These are phyloP conservation scores for carrot (Daucus carota) DNA, from an alignment of 129 eudicot genomes.

Conservation along the genomic window DNA sequence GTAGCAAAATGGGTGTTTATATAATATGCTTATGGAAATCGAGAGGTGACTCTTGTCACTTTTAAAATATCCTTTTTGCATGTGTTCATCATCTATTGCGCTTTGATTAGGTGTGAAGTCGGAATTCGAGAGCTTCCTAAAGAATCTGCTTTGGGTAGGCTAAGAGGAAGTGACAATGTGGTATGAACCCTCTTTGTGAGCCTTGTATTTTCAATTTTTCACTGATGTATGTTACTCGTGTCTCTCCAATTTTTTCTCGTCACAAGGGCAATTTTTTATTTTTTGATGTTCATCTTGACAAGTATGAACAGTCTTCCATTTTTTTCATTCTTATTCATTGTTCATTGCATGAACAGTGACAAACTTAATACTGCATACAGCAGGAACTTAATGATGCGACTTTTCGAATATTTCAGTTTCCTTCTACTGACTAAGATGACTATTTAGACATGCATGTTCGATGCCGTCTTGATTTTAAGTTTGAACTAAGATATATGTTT, in stretches of 20 bases:
- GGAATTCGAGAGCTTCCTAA: constrained; percentile 73
- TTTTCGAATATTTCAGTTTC: neutral
- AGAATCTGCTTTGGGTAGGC: constrained; percentile 72
- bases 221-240: neutral
- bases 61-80: neutral
- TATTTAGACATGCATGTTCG: neutral
- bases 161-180: constrained; percentile 95
- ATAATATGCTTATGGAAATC: neutral
- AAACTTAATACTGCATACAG: neutral
- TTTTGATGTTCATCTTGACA: neutral
- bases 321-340: neutral
- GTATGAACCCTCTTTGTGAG: constrained; percentile 26
- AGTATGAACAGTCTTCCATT: neutral
- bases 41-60: neutral
- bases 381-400: neutral
- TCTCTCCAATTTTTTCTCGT: neutral
- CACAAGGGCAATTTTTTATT: neutral
- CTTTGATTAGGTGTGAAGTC: constrained; percentile 54
- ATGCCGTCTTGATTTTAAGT: neutral
- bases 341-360: neutral
- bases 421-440: neutral
- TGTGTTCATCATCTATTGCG: constrained; percentile 5
- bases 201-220: neutral
- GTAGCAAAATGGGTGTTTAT: neutral
- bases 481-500: neutral